Conservation (phyloP, 1,284 basidiomycete species). For the Phylloboletellus chloephorus region DNA sequence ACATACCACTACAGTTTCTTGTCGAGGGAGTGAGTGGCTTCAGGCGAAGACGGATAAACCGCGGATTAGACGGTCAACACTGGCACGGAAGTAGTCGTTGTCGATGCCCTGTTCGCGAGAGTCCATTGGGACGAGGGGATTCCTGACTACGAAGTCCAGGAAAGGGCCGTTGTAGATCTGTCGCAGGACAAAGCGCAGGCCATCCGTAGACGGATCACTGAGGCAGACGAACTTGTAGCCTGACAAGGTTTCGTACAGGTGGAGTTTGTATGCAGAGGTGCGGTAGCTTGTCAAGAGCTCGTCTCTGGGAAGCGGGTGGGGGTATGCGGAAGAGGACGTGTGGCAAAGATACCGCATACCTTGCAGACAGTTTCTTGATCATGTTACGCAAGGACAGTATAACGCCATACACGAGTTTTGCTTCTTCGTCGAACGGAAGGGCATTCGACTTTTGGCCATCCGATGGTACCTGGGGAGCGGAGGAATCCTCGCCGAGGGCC, state of each 20-base stretch:
- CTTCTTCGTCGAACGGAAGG: slow-evolving; percentile 93
- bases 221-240: slow-evolving; percentile 96
- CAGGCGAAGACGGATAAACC: slow-evolving; percentile 58
- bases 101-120: slow-evolving; percentile 79
- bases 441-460: slow-evolving; percentile 39
- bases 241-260: slow-evolving; percentile 87
- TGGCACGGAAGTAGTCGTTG: slow-evolving; percentile 84
- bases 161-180: slow-evolving; percentile 94
- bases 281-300: slow-evolving; percentile 89
- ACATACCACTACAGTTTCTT: slow-evolving; percentile 17
- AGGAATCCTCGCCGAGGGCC: slow-evolving; percentile 51
- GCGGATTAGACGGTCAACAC: slow-evolving; percentile 73
- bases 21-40: slow-evolving; percentile 13
- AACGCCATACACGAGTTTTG: slow-evolving; percentile 96
- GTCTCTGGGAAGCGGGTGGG: slow-evolving; percentile 46
- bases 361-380: slow-evolving; percentile 88
- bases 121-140: slow-evolving; percentile 83
- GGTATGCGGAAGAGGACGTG: slow-evolving; percentile 3
- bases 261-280: slow-evolving; percentile 90
- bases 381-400: slow-evolving; percentile 90
- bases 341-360: slow-evolving; percentile 33
- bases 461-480: slow-evolving; percentile 35
- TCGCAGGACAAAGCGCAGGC: slow-evolving; percentile 76
- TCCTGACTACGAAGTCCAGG: slow-evolving; percentile 88
- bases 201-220: slow-evolving; percentile 79